Conservation (phyloP, 805 yeast genomes). For the Hanseniaspora guilliermondii region DNA sequence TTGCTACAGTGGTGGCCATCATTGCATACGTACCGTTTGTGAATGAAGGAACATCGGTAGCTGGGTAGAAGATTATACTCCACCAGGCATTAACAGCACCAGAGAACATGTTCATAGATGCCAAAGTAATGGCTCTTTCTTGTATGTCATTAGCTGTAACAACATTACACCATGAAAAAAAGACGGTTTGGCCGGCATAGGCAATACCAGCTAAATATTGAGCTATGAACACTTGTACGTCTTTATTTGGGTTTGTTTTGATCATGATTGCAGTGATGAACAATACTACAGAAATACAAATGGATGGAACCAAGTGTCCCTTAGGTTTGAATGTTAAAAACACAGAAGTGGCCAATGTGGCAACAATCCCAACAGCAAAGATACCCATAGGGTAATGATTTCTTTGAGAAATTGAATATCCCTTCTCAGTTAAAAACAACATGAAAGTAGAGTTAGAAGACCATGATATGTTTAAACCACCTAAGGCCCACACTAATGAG, state of each 20-base stretch:
- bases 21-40: conserved; percentile 45
- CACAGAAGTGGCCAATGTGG: conserved; percentile 34
- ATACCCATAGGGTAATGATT: conserved; percentile 47
- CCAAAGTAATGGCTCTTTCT: conserved; percentile 52
- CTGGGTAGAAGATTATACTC: conserved; percentile 42
- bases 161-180: conserved; percentile 53
- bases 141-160: conserved; percentile 47
- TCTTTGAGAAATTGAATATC: conserved; percentile 34
- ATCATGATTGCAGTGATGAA: conserved; percentile 38
- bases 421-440: conserved; percentile 33
- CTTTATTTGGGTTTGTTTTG: conserved; percentile 31
- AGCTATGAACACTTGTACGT: conserved; percentile 36
- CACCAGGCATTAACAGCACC: conserved; percentile 57
- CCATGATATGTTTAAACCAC: conserved; percentile 39
- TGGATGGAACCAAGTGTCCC: conserved; percentile 41
- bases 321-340: conserved; percentile 35
- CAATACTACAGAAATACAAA: conserved; percentile 33
- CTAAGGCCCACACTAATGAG: conserved; percentile 39
- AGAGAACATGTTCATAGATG: conserved; percentile 54
- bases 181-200: conserved; percentile 48
- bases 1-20: conserved; percentile 38
- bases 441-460: conserved; percentile 37
- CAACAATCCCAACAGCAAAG: conserved; percentile 38
- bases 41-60: conserved; percentile 40
- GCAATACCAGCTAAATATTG: conserved; percentile 44